These are phyloP conservation scores for Naganishia liquefaciens DNA, from an alignment of 1,284 basidiomycete genomes.

Conservation along the genomic window DNA sequence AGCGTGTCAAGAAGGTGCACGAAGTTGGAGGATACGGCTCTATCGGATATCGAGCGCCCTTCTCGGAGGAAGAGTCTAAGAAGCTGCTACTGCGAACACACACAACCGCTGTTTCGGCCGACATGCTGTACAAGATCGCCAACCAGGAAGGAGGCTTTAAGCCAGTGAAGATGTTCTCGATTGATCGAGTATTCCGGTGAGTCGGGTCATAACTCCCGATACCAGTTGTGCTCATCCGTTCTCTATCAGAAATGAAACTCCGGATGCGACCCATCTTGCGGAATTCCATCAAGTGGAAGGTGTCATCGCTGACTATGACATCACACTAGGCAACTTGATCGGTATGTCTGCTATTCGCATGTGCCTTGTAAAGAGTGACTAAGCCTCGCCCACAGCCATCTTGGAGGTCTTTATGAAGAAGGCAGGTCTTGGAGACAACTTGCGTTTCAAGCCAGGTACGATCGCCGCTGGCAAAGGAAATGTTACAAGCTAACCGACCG, in stretches of 20 bases:
- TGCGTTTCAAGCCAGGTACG: conserved; percentile 83
- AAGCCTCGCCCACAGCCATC: conserved; percentile 65
- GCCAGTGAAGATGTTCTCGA: conserved; percentile 95
- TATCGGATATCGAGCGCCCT: conserved; percentile 96
- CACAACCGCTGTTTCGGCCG: conserved; percentile 91
- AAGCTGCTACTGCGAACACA: conserved; percentile 94
- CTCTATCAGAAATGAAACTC: conserved; percentile 80
- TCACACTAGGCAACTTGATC: conserved; percentile 96
- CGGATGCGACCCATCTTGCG: conserved; percentile 98
- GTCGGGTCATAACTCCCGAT: conserved; percentile 12
- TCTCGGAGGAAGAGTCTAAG: conserved; percentile 85
- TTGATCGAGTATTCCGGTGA: conserved; percentile 86
- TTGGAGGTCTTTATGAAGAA: conserved; percentile 98
- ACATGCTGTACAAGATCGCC: conserved; percentile 93
- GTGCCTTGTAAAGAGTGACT: background rate
- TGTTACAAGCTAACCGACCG: background rate
- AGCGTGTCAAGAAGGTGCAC: conserved; percentile 83
- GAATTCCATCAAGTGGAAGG: conserved; percentile 99
- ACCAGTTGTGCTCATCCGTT: background rate
- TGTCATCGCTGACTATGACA: conserved; percentile 89
- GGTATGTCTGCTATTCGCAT: conserved; percentile 59
- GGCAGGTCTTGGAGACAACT: conserved; percentile 83
- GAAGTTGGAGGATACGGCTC: conserved; percentile 91
- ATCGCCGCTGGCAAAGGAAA: conserved; percentile 67
- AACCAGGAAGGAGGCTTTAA: conserved; percentile 75